Evolutionary conservation across 352 stramenopile genomes (phyloP).

Genomic region (Phytopythium aichiense): DNA sequence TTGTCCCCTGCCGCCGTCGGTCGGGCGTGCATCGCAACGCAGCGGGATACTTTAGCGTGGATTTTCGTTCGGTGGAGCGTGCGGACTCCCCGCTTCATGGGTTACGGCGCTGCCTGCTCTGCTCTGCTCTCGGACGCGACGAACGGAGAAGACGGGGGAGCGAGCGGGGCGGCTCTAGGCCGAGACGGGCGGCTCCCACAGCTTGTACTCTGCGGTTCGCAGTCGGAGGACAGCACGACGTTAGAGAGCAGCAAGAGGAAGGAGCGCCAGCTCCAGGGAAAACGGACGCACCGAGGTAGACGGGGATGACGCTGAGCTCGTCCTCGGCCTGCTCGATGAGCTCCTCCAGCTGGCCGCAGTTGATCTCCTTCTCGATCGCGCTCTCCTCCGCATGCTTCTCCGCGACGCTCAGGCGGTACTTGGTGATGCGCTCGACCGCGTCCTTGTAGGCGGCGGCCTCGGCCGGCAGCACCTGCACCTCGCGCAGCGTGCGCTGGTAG

Average conservation of each 20-base stretch:
- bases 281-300: conserved; percentile 67
- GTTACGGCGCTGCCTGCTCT: background rate
- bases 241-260: conserved; percentile 9
- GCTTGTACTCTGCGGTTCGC: conserved; percentile 61
- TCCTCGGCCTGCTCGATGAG: conserved; percentile 86
- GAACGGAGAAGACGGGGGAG: background rate
- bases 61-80: background rate
- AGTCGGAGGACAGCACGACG: background rate
- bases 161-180: conserved; percentile 15
- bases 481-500: conserved; percentile 80
- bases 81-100: background rate
- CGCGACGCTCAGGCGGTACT: conserved; percentile 76
- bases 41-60: conserved; percentile 1
- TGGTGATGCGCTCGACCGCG: conserved; percentile 83
- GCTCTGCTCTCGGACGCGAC: background rate
- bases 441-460: conserved; percentile 71
- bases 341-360: conserved; percentile 86
- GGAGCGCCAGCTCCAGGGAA: background rate
- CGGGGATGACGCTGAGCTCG: conserved; percentile 79
- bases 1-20: background rate
- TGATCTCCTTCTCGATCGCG: conserved; percentile 81
- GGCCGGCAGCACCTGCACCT: conserved; percentile 67
- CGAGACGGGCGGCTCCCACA: conserved; percentile 77
- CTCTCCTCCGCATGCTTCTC: conserved; percentile 74
- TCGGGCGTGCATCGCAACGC: background rate